Evolutionary conservation across 352 stramenopile species (phyloP).

Genomic region (Phytophthora niederhauseri): DNA sequence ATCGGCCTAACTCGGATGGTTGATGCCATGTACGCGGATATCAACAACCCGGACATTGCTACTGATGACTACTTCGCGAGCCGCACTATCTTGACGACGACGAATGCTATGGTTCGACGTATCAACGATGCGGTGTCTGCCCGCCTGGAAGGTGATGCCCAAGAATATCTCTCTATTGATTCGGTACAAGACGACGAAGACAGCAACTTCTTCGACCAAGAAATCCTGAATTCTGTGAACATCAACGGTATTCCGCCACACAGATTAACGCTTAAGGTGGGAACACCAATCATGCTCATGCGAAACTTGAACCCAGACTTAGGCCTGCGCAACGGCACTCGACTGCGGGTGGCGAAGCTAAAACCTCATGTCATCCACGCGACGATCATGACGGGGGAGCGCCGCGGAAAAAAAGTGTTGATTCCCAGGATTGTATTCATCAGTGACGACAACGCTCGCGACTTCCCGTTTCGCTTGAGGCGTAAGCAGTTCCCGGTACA

Average conservation of each 20-base stretch:
- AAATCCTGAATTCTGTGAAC: constrained; percentile 18
- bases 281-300: constrained; percentile 37
- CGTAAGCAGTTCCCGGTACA: constrained; percentile 35
- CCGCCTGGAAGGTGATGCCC: neutral
- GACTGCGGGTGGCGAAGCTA: constrained; percentile 33
- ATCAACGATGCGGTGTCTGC: neutral
- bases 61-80: constrained; percentile 4
- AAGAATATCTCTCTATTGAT: constrained; percentile 28
- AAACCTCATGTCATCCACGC: constrained; percentile 32
- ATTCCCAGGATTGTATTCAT: constrained; percentile 34
- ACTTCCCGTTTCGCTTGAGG: constrained; percentile 31
- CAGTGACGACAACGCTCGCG: constrained; percentile 6
- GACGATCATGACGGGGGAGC: constrained; percentile 35
- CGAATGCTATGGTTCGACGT: neutral
- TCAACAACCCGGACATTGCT: constrained; percentile 4
- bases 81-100: neutral
- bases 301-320: constrained; percentile 35
- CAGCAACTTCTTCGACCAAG: constrained; percentile 28
- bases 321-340: constrained; percentile 34
- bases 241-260: constrained; percentile 37
- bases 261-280: constrained; percentile 30
- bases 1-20: neutral
- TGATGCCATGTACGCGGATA: constrained; percentile 1
- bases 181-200: constrained; percentile 28
- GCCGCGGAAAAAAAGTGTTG: constrained; percentile 15